Base-by-base conservation (phyloP, 192 early-diverging fungal genomes). In the Nowakowskiella sp. region DNA sequence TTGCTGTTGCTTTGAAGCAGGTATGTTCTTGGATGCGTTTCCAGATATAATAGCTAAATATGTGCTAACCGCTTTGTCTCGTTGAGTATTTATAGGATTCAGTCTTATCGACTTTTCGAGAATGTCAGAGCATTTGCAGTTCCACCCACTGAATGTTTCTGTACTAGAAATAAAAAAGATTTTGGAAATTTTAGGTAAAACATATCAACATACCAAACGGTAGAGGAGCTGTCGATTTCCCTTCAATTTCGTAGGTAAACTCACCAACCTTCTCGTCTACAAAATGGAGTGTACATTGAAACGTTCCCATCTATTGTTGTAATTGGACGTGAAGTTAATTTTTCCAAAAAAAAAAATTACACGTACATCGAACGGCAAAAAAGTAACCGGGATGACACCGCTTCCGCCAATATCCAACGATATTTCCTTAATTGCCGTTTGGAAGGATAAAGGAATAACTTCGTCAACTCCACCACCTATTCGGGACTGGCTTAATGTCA, bases 31-130 rank as follows among this genome's bases (percentile, higher is more conserved):
- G 57, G 43, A 61, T 31, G 31, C 42, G 29, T 53, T 57, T 4
- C 49, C 53, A 21, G 47, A 36, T 24, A 62, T 62, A 4, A 39
- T 19, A 13, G 55, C 30, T 19, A 43, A 16, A 27, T 27, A 9
- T 8, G 46, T 6, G 39, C 31, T 54, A 10, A 78, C 5, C 4
- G 76, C 76, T 26, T 70, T 72, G 9, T 78, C 76, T 13, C 71
- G 44, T 5, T 44, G 52, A 26, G 55, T 9, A 54, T 74, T 78
- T 2, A 57, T 26, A 6, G 66, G 66, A 1, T 44, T 52, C 4
- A 78, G 49, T 8, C 70, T 53, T 7, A 78, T 47, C 10, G 57
- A 21, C 56, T 78, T 78, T 51, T 78, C 76, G 31, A 78, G 45
- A 3, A 43, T 31, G n/a, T 32, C 48, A 6, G 44, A 42, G 1